Evolutionary conservation across 2,329 filamentous ascomycete species (phyloP).

Genomic region (Harringtonia aguacate): DNA sequence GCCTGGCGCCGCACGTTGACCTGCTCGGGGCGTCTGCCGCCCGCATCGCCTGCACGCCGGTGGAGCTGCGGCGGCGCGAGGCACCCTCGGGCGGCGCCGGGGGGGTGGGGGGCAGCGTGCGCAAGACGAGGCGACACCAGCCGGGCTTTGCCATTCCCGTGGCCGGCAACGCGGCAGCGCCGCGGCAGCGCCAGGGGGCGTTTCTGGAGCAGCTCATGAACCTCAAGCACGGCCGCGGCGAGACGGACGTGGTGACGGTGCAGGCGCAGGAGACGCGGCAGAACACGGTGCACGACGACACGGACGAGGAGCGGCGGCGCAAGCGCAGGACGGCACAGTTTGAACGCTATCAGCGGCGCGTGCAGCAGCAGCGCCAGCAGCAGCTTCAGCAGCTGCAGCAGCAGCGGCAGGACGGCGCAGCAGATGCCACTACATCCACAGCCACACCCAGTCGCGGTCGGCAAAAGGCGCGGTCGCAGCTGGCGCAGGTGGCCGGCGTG

Average conservation of each 20-base stretch:
- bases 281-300: slow-evolving; percentile 7
- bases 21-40: slow-evolving; percentile 18
- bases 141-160: slow-evolving; percentile 13
- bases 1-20: slow-evolving; percentile 10
- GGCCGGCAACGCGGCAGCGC: slow-evolving; percentile 5
- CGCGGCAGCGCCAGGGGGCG: slow-evolving; percentile 11
- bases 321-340: slow-evolving; percentile 1
- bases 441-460: too few relatives aligned
- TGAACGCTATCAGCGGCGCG: background rate
- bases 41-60: slow-evolving; percentile 10
- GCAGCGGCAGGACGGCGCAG: background rate
- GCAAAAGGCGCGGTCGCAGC: too few relatives aligned
- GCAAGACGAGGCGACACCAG: too few relatives aligned
- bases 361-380: background rate
- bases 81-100: background rate
- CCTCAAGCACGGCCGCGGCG: slow-evolving; percentile 11
- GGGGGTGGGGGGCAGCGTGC: background rate
- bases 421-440: too few relatives aligned
- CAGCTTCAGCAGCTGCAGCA: background rate
- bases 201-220: slow-evolving; percentile 15
- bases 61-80: slow-evolving; percentile 8
- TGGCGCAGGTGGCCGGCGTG: too few relatives aligned
- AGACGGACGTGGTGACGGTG: slow-evolving; percentile 14
- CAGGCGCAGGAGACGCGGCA: slow-evolving; percentile 10
- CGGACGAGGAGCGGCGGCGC: slow-evolving; percentile 4